Base-by-base conservation (phyloP, 208 protist species). In the Trypanosoma theileri region DNA sequence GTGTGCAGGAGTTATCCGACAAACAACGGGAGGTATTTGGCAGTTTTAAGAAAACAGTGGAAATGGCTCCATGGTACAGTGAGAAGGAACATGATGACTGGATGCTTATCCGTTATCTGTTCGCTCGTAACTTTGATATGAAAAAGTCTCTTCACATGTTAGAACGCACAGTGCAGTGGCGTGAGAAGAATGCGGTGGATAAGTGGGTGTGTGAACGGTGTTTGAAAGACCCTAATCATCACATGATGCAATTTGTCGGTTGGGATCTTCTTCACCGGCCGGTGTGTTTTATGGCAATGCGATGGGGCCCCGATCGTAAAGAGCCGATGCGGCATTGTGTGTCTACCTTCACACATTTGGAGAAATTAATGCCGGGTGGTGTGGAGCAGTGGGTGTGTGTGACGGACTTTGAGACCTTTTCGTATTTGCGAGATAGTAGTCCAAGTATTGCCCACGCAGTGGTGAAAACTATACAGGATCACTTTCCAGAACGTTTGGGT, bases 341-440 rank as follows among this genome's bases (percentile, higher is more conserved):
- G 35, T 72, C 48, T 54, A 40, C 51, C 42, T 94, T 92, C 78
- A 91, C 91, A 46, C 86, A 92, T 74, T 21, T 92, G 51, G 66
- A 83, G 57, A 55, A 67, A 28, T 58, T 85, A 71, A 94, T 94
- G 89, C 89, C 89, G 4, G 82, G 82, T n/a, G 89, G 89, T 0
- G 86, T 94, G 12, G 85, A 91, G 71, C 73, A 92, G 89, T 92
- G 85, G 86, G 84, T 92, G 1, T 92, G 82, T 56, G 54, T 94
- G 53, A 94, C 89, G 10, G 89, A 94, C 70, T 94, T 94, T 69
- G 86, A 88, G 31, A 89, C 82, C 7, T 94, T 91, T 77, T 92
- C 86, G 21, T 84, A 94, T 71, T 16, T 92, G 11, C 62, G 70
- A 42, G 89, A 94, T 54, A 73, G 84, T 51, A 91, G 82, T 50